A percentile compares a stretch with the other conserved stretches of the same genome.
Evolutionary conservation across 306 rosid genomes (phyloP).

Genomic region (Morella rubra): DNA sequence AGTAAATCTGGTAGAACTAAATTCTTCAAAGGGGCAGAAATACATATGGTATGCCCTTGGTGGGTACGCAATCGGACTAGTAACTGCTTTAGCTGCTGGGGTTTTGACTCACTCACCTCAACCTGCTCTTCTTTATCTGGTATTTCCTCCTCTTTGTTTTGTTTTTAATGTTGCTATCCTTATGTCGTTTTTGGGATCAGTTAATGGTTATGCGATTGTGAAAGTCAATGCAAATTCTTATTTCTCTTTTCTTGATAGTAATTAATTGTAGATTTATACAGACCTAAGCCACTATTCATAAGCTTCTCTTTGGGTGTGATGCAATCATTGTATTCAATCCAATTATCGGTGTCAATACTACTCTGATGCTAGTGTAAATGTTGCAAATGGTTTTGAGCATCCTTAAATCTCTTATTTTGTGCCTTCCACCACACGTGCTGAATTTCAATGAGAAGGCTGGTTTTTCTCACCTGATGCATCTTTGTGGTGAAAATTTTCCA

Average conservation of each 20-base stretch:
- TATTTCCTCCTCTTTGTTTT: constrained; percentile 31
- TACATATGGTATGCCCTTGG: constrained; percentile 97
- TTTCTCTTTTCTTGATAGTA: background rate
- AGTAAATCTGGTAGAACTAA: constrained; percentile 62
- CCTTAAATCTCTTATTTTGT: background rate
- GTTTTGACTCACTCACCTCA: constrained; percentile 91
- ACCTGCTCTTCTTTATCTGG: constrained; percentile 97
- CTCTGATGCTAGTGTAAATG: background rate
- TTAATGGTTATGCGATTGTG: constrained; percentile 11
- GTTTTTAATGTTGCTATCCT: background rate
- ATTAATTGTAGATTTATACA: background rate
- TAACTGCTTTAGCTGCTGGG: constrained; percentile 90
- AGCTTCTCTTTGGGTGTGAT: background rate
- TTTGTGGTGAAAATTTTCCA: background rate
- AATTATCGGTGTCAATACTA: background rate
- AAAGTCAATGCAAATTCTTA: background rate
- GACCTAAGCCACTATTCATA: background rate
- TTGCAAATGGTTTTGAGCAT: background rate
- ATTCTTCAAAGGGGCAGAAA: constrained; percentile 89
- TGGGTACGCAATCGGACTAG: constrained; percentile 91
- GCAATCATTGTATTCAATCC: background rate
- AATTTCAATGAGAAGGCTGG: background rate
- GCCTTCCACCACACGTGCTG: no score
- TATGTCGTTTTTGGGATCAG: background rate
- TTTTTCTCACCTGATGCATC: background rate